Evolutionary conservation across 2,329 filamentous ascomycete genomes (phyloP), one percentile per base, ranked within the genome.

Genomic region (Penicillium sp.): DNA sequence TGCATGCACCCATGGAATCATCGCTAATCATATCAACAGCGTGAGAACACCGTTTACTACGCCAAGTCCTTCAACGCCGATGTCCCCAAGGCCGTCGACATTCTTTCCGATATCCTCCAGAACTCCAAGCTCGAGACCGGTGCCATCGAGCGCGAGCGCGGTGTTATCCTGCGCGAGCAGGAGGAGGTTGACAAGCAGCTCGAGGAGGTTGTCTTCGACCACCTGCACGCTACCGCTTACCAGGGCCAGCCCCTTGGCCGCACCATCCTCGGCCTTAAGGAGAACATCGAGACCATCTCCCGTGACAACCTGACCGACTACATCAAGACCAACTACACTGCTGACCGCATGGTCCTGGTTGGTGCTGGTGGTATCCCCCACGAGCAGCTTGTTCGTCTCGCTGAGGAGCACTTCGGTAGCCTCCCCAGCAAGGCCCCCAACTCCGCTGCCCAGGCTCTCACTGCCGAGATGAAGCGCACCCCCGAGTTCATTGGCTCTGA

Each of bases 121-220:
- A 96, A 99, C 87, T 98, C 95, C 68, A 97, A 96, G 84, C 91
- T 99, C 76, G 95, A 99, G 82, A 82, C 87, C 73, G 82, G 85
- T 57, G 93, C 95, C 71, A 97, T 95, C 74, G 93, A 99, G 85
- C 90, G 96, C 68, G 95, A 99, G 84, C 90, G 95, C 76, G 93
- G 97, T 81, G 96, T 99, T 74, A 99, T 99, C 76, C 87, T 99
- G 71, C 90, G 95, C 73, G 95, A 99, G 81, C 95, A 96, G 71
- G 95, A 99, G 82, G 95, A 99, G 84, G 96, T 99, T 67, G 95
- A 99, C 86, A 99, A 99, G 87, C 93, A 98, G 83, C 84, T 98
- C 58, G 96, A 99, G 83, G 95, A 99, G 82, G 95, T 99, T 67
- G 96, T 99, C 59, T 99, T 99, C 74, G 95, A 99, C 82, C 95